phyloP scores from a whole-genome alignment of 225 moss, liverwort and hornwort species.

The Marchantia paleacea region DNA sequence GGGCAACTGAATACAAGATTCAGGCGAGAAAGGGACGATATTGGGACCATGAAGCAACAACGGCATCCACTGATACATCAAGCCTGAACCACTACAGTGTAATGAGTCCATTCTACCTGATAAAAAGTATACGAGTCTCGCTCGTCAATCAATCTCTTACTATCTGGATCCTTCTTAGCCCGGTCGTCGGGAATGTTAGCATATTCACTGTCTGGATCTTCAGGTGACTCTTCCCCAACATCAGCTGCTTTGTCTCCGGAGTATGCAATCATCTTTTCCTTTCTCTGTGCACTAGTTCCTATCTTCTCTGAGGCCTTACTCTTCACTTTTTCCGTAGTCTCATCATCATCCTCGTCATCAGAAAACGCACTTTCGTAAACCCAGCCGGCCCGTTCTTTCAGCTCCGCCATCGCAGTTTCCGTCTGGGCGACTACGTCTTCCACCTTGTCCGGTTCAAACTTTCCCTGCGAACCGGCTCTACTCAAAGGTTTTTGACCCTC shows the following conservation, averaged over 20 bases:
- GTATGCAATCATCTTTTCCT: neutral
- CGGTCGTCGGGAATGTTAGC: slow-evolving; percentile 22
- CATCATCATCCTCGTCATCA: slow-evolving; percentile 49
- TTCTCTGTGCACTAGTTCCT: neutral
- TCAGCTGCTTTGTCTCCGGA: slow-evolving; percentile 29
- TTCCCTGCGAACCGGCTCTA: slow-evolving; percentile 40
- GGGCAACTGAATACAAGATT: neutral
- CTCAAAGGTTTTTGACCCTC: slow-evolving; percentile 5
- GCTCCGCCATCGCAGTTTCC: slow-evolving; percentile 73
- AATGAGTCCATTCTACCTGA: slow-evolving; percentile 38
- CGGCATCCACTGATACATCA: neutral
- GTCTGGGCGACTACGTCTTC: slow-evolving; percentile 65
- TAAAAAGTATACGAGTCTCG: slow-evolving; percentile 82
- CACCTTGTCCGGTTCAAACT: slow-evolving; percentile 24
- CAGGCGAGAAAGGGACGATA: neutral
- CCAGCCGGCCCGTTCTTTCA: slow-evolving; percentile 90
- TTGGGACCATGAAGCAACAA: neutral
- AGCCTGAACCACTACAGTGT: neutral
- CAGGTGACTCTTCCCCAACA: slow-evolving; percentile 47
- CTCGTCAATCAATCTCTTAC: slow-evolving; percentile 68
- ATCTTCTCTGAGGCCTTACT: neutral
- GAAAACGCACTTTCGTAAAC: slow-evolving; percentile 87
- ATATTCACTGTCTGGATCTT: slow-evolving; percentile 36
- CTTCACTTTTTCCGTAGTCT: neutral
- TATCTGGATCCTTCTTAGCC: slow-evolving; percentile 58